Base-by-base conservation (phyloP, 148 eudicot species). In the Vaccinium corymbosum region DNA sequence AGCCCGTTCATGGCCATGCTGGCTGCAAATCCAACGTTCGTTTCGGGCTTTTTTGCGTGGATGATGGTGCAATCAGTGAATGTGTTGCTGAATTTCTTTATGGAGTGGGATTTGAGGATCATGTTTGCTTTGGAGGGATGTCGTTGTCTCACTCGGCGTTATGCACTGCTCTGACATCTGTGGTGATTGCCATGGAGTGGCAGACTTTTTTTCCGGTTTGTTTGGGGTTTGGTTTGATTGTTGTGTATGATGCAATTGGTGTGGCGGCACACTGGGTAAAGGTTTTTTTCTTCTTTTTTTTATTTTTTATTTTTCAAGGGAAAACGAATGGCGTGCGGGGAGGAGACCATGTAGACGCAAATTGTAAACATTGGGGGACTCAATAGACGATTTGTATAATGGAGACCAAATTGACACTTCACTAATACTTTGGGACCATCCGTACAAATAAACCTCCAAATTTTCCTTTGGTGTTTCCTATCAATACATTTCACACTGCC, bases 201-300 rank as follows among this genome's bases (percentile, higher is more conserved):
- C 95, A 2, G 98, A 95, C 87, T 20, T 88, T 94, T 83, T 94
- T 95, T 82, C 95, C 98, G 0, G 98, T 95, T 87, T 92, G 94
- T 86, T 90, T 95, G 90, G 96, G 98, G 82, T 94, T 95, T 85
- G 92, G 91, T 79, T 90, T 91, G 88, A 93, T 95, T 90, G 98
- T 94, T 55, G 94, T 95, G 98, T 95, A 95, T 90, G 98, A 95
- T 90, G 98, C 98, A 70, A 91, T 90, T 86, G 98, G 98, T 6
- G 98, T 81, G 98, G 61, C 85, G 98, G 73, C 98, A 95, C 83
- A 98, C 98, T 74, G 98, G 98, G 52, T 5, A 42, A 42, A 42
- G 0, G 46, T 42, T 3, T 42, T 42, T 5, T 42, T 42, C 46
- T 42, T 42, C 38, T 35, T 35, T 35, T 32, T 35, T 35, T 35